Base-by-base conservation (phyloP, 108 stramenopile species). In the Conticribra guillardii region DNA sequence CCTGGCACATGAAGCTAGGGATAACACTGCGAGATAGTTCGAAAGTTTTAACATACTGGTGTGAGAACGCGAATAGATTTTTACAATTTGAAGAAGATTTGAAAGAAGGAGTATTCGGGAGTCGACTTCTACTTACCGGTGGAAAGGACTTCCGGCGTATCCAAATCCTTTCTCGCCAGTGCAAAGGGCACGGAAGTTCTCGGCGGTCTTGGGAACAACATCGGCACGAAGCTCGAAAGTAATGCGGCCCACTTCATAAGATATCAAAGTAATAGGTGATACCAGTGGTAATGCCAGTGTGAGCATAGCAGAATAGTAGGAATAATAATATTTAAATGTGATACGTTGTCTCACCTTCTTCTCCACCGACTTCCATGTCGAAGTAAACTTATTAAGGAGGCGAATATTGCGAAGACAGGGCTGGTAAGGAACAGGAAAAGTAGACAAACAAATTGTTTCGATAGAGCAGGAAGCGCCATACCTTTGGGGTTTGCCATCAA, bases 161-260 rank as follows among this genome's bases (percentile, higher is more conserved):
- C 93, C 95, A 46, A 89, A 89, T 73, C 93, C 93, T 62, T 92
- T 71, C 83, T 97, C 97, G 33, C 97, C 98, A 11, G 97, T 98
- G 74, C 98, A 99, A 8, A 99, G 87, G n/a, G 88, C 88, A 54
- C 96, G 90, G 78, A 96, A 96, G 74, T 93, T 93, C 76, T 97
- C 98, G 17, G 94, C 98, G 0, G 98, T 98, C 77, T 95, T 95
- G 54, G 99, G 99, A 19, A 70, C 98, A 30, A 96, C 96, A 73
- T 99, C 97, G 23, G 93, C 93, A 69, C 80, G 87, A 21, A 99
- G 94, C 71, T 97, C 96, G 60, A 99, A 96, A 29, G 82, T 85
- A 53, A 99, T 93, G 56, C 97, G 80, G 7, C 97, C 99, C 9
- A 80, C 89, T 1, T n/a, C n/a, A n/a, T n/a, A n/a, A n/a, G n/a